Evolutionary conservation across 768 basidiomycete species (phyloP).

Genomic region (Lenzites betulinus): DNA sequence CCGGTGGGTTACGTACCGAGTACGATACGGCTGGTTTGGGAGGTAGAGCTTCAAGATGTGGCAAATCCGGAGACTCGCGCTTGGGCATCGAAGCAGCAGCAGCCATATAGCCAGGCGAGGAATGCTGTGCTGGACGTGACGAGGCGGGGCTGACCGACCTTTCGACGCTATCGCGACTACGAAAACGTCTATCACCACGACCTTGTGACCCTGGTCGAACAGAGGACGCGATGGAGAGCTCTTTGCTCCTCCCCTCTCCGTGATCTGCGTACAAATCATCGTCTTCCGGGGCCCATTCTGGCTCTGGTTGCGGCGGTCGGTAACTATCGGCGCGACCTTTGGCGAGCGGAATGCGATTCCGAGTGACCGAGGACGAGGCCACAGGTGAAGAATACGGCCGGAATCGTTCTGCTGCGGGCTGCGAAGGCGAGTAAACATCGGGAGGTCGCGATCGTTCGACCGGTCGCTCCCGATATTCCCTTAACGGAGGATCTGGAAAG

Average conservation of each 20-base stretch:
- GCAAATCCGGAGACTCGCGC: conserved; percentile 20
- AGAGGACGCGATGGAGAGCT: neutral
- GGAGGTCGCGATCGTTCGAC: conserved; percentile 5
- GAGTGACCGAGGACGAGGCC: conserved; percentile 28
- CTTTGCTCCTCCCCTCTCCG: conserved; percentile 2
- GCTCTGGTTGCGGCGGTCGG: conserved; percentile 22
- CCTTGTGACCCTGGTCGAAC: neutral
- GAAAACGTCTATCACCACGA: conserved; percentile 1
- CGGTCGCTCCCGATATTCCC: conserved; percentile 3
- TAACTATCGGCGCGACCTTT: conserved; percentile 48
- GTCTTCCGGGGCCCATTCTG: conserved; percentile 15
- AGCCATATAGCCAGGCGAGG: conserved; percentile 8
- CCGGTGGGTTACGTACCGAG: conserved; percentile 7
- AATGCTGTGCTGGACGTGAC: conserved; percentile 2
- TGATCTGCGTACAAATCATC: conserved; percentile 16
- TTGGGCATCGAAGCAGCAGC: neutral
- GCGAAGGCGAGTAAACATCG: conserved; percentile 26
- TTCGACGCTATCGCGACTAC: conserved; percentile 1
- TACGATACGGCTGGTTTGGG: conserved; percentile 2
- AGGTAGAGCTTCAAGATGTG: conserved; percentile 9
- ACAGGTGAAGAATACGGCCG: conserved; percentile 40
- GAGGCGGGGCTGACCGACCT: conserved; percentile 16
- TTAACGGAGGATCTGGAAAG: conserved; percentile 5
- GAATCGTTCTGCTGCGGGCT: conserved; percentile 50
- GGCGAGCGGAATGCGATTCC: conserved; percentile 41